Evolutionary conservation across 1,284 basidiomycete species (phyloP).

Genomic region (Trametes pubescens): DNA sequence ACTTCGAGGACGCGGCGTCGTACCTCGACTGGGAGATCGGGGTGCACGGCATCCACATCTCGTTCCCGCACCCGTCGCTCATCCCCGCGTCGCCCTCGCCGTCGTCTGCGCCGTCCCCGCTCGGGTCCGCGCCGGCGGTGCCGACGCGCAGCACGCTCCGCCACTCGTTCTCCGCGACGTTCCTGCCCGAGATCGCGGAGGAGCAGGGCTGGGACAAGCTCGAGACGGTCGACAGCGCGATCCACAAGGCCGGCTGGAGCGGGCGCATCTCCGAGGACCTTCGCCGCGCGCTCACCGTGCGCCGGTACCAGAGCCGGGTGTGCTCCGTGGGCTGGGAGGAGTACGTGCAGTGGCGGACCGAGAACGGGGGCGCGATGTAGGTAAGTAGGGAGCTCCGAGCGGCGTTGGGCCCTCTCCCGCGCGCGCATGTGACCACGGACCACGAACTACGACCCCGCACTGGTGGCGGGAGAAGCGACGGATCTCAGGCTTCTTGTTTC

Average conservation of each 20-base stretch:
- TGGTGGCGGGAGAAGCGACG: slow-evolving; percentile 28
- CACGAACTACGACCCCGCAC: not conserved
- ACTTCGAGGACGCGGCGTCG: slow-evolving; percentile 86
- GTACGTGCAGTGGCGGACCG: slow-evolving; percentile 76
- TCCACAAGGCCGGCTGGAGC: slow-evolving; percentile 91
- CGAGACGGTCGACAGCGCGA: slow-evolving; percentile 90
- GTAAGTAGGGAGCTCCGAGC: not conserved
- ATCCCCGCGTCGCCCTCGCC: slow-evolving; percentile 57
- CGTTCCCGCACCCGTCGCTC: slow-evolving; percentile 81
- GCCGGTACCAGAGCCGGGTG: slow-evolving; percentile 88
- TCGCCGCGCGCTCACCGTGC: slow-evolving; percentile 78
- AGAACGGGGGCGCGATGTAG: slow-evolving; percentile 48
- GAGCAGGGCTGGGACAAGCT: slow-evolving; percentile 95
- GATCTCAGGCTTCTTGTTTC: slow-evolving; percentile 4
- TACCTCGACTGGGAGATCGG: slow-evolving; percentile 96
- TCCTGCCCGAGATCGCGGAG: slow-evolving; percentile 92
- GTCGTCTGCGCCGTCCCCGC: slow-evolving; percentile 69
- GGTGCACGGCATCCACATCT: slow-evolving; percentile 91
- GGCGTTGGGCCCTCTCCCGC: not conserved
- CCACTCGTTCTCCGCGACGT: slow-evolving; percentile 85
- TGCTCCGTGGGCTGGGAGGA: slow-evolving; percentile 79
- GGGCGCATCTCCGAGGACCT: slow-evolving; percentile 87
- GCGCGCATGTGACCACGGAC: slow-evolving; percentile 8
- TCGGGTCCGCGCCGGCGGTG: slow-evolving; percentile 68
- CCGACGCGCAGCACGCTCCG: slow-evolving; percentile 59